phyloP scores from a whole-genome alignment of 1,284 basidiomycete species.

The Crepidotus sp. region DNA sequence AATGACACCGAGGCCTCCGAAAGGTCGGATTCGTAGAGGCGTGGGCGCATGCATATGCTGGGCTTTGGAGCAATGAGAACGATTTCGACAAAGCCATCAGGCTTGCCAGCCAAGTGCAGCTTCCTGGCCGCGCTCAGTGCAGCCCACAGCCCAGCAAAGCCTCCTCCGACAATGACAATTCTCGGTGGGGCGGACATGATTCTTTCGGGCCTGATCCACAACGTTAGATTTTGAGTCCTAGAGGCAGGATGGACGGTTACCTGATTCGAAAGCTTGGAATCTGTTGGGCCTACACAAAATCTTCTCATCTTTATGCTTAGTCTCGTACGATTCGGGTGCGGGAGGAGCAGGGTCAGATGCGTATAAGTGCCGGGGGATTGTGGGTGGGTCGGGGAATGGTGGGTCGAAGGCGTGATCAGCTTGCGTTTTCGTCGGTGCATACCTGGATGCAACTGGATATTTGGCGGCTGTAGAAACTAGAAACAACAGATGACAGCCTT shows the following conservation, averaged over 20 bases:
- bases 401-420: background rate
- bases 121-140: slow-evolving; percentile 17
- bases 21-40: slow-evolving; percentile 18
- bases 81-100: slow-evolving; percentile 11
- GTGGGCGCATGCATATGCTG: slow-evolving; percentile 17
- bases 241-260: too few relatives aligned
- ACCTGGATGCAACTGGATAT: too few relatives aligned
- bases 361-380: background rate
- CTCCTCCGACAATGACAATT: slow-evolving; percentile 18
- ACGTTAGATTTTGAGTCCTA: background rate
- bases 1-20: slow-evolving; percentile 10
- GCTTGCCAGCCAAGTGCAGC: slow-evolving; percentile 10
- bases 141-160: slow-evolving; percentile 19
- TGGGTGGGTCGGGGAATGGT: background rate
- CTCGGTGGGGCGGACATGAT: slow-evolving; percentile 4
- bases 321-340: background rate
- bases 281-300: background rate
- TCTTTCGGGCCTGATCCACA: background rate
- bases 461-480: too few relatives aligned
- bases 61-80: slow-evolving; percentile 19
- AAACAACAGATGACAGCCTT: too few relatives aligned
- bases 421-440: background rate
- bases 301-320: background rate
- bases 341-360: background rate
- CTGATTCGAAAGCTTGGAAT: background rate